phyloP scores from a whole-genome alignment of 768 basidiomycete species.

The Auricularia cornea region DNA sequence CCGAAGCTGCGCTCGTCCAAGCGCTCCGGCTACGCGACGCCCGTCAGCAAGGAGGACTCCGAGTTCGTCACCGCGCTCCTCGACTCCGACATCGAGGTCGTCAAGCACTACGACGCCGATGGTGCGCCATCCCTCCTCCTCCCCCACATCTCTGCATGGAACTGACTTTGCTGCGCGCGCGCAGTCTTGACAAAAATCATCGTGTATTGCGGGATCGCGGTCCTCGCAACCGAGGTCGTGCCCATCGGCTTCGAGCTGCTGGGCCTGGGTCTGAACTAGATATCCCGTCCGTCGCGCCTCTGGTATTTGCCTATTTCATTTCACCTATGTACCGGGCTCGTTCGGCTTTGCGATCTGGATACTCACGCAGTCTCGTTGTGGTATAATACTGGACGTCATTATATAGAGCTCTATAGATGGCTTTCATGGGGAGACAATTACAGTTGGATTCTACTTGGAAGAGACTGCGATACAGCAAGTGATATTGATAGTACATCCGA shows the following conservation, averaged over 20 bases:
- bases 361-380: too few relatives aligned
- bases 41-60: background rate
- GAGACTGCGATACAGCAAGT: too few relatives aligned
- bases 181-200: slow-evolving; percentile 82
- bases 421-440: too few relatives aligned
- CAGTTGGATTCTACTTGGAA: too few relatives aligned
- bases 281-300: background rate
- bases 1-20: background rate
- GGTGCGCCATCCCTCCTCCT: slow-evolving; percentile 37
- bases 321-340: too few relatives aligned
- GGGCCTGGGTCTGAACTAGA: slow-evolving; percentile 23
- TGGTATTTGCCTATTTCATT: too few relatives aligned
- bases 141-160: too few relatives aligned
- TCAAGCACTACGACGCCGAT: slow-evolving; percentile 80
- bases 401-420: too few relatives aligned
- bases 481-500: too few relatives aligned
- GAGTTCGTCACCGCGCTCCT: background rate
- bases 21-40: background rate
- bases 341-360: too few relatives aligned
- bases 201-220: slow-evolving; percentile 81
- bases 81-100: slow-evolving; percentile 25
- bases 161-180: slow-evolving; percentile 1
- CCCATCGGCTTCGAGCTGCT: slow-evolving; percentile 62
- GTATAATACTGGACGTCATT: too few relatives aligned
- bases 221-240: slow-evolving; percentile 51